Percentiles rank a stretch among this genome's conserved stretches.
Conservation (phyloP, 192 early-diverging fungal species). For the Tieghemiomyces parasiticus region DNA sequence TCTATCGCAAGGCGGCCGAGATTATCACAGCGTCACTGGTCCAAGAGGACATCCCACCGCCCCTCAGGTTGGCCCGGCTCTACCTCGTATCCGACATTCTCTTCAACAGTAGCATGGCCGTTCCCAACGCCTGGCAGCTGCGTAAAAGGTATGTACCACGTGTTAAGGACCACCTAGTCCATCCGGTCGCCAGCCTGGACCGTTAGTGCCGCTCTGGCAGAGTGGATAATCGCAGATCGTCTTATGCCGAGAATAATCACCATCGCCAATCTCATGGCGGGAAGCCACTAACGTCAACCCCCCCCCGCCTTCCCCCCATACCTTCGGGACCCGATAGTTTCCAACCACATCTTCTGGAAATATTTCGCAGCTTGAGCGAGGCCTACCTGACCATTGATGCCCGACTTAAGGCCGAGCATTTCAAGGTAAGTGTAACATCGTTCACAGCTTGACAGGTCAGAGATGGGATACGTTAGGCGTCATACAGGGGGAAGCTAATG, state of each 20-base stretch:
- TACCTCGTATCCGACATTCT: constrained; percentile 80
- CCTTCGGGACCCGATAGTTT: too few relatives aligned
- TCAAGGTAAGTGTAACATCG: constrained; percentile 27
- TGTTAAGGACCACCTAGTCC: too few relatives aligned
- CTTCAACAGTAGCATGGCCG: constrained; percentile 63
- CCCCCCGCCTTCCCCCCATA: too few relatives aligned
- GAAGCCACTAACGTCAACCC: too few relatives aligned
- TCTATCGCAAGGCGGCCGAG: constrained; percentile 37
- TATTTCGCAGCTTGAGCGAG: constrained; percentile 54
- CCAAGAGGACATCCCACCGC: constrained; percentile 34
- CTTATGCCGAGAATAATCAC: too few relatives aligned
- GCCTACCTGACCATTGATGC: constrained; percentile 50
- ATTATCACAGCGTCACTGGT: constrained; percentile 45
- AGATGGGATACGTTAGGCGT: too few relatives aligned
- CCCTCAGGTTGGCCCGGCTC: constrained; percentile 54
- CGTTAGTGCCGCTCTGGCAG: too few relatives aligned
- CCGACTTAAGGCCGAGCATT: constrained; percentile 68
- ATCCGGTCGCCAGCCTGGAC: too few relatives aligned
- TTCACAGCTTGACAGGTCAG: background rate
- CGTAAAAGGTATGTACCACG: constrained; percentile 37
- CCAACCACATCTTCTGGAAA: constrained; percentile 36
- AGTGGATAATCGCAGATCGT: too few relatives aligned
- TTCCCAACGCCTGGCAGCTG: constrained; percentile 82
- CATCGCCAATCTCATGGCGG: too few relatives aligned
- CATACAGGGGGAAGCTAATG: too few relatives aligned